Evolutionary conservation across 345 rosid species (phyloP).

Genomic region (Passiflora organensis): DNA sequence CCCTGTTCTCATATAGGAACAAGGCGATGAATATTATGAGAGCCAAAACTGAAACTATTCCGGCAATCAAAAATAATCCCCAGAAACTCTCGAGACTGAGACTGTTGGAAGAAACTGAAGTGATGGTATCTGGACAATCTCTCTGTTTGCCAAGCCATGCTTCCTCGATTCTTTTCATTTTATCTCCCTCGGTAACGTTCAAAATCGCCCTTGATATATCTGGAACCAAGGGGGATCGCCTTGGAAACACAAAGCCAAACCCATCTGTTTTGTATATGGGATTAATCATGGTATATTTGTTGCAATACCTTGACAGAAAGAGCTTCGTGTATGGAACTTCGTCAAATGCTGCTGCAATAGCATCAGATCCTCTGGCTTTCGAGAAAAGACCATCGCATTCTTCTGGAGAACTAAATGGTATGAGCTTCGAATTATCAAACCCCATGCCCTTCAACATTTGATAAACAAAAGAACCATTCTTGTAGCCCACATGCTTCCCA

Average conservation of each 20-base stretch:
- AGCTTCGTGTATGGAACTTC: conserved; percentile 25
- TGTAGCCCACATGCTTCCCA: conserved; percentile 39
- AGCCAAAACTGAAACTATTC: conserved; percentile 6
- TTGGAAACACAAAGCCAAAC: conserved; percentile 32
- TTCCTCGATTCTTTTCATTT: conserved; percentile 5
- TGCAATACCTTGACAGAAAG: conserved; percentile 17
- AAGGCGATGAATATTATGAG: neutral
- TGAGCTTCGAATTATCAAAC: conserved; percentile 13
- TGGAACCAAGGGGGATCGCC: conserved; percentile 8
- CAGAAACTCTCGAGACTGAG: conserved; percentile 14
- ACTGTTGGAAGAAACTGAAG: neutral
- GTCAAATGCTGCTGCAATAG: too few relatives aligned
- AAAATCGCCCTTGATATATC: conserved; percentile 15
- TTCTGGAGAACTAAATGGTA: conserved; percentile 1
- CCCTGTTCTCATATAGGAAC: conserved; percentile 4
- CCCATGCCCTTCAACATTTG: conserved; percentile 23
- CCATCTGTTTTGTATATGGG: conserved; percentile 26
- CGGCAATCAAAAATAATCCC: too few relatives aligned
- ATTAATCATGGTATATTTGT: conserved; percentile 19
- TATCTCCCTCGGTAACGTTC: conserved; percentile 7
- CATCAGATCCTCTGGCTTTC: conserved; percentile 22
- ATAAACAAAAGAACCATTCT: conserved; percentile 26
- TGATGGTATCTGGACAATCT: neutral
- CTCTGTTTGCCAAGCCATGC: neutral
- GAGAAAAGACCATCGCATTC: conserved; percentile 23